Base-by-base conservation (phyloP, 768 basidiomycete genomes). In the Piloderma croceum region DNA sequence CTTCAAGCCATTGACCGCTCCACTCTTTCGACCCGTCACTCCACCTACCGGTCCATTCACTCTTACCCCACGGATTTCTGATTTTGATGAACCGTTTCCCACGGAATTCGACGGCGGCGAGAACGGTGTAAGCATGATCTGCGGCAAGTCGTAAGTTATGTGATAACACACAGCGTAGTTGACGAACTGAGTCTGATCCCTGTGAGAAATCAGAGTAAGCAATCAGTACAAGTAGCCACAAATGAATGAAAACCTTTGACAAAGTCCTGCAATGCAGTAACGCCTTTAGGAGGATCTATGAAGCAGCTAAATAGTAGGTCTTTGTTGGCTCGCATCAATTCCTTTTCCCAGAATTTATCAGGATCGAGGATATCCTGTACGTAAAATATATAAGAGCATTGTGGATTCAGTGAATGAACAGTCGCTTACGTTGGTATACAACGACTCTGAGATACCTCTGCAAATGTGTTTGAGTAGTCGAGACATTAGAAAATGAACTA, bases 1-100 rank as follows among this genome's bases (percentile, higher is more conserved):
- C 53, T 18, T 59, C 58, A 1, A 76, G 44, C 76, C 75, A 77
- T 43, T 76, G 74, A 7, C 44, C 41, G 1, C 67, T 74, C 77
- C 77, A 79, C 48, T 77, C 74, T 43, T 75, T 75, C 4, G 72
- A 70, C 0, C 77, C 76, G 47, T 77, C 75, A 1, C 68, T 68
- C 73, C 73, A 74, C 11, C 60, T 57, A 7, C 73, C 73, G 2
- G 62, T 70, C 71, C 73, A 74, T 39, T 72, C 70, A 2, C 62
- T 57, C 24, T 65, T 58, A 7, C 70, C 72, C 74, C 74, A 77
- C 0, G 76, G 74, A 52, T 76, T 75, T 3, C 73, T 58, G 5
- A 76, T 50, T 11, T 71, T 64, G 7, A 77, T 53, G 40, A 76
- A 75, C 4, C 70, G 61, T 44, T 69, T 73, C 3, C 68, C 70